Evolutionary conservation across 2,329 filamentous ascomycete species (phyloP), one percentile per base, ranked within the genome.

Genomic region (Aspergillus fumigatiaffinis): DNA sequence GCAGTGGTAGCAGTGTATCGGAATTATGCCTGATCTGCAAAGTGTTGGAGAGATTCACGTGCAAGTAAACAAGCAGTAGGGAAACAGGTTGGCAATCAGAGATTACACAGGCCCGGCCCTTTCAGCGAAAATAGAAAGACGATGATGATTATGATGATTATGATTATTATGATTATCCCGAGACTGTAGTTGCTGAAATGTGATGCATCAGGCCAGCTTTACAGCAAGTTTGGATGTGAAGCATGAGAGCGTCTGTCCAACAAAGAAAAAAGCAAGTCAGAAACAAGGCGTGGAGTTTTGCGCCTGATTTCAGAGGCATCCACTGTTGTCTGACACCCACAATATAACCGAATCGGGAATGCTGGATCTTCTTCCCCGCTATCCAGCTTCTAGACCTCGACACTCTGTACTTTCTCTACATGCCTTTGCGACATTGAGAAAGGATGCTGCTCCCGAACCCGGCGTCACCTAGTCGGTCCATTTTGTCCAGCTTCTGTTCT

Each of bases 291-390:
- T 3, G 44, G 21, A 25, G 6, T 5, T 20, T 9, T 10, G 20
- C 56, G 60, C 60, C 60, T 62, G 53, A 57, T 26, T 26, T 7
- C 7, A 7, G 52, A 62, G 58, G 58, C 56, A 59, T 12, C n/a
- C 14, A 47, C 10, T 9, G 12, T 47, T 47, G 44, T 17, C 21
- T 21, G 44, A 14, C 44, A 23, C 10, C 44, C 12, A 47, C 44
- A 47, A 46, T 47, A 47, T 47, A 14, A 26, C 44, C 44, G 8
- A 47, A 47, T 47, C 44, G 44, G 44, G 44, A 25, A 23, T 47
- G 12, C 20, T 14, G 14, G 32, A 38, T 17, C 32, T 17, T 17
- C 14, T 38, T 17, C 32, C 32, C 32, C 14, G 7, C 32, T 17
- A 3, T 38, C 14, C 14, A 35, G 14, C 14, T 17, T 38, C 14